These are phyloP conservation scores for Bruguiera hainesii DNA, from an alignment of 441 rosid genomes.

Conservation along the genomic window DNA sequence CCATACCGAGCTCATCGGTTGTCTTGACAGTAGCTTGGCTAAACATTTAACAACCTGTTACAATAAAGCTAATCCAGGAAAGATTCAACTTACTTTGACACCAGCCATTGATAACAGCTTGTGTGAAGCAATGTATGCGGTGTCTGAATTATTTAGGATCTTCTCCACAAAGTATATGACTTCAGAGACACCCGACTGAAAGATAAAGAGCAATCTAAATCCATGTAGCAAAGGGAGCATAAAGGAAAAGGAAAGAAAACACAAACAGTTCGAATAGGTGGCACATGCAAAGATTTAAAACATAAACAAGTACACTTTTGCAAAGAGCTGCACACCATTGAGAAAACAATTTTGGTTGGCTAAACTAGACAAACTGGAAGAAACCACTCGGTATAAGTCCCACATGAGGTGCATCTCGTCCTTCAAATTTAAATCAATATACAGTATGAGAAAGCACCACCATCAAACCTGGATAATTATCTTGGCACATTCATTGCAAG, in stretches of 20 bases:
- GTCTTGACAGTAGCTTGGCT: no score
- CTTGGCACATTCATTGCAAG: constrained; percentile 98
- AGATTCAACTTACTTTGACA: constrained; percentile 52
- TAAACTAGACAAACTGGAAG: no score
- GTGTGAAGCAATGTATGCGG: constrained; percentile 68
- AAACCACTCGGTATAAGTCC: no score
- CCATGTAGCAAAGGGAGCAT: neutral
- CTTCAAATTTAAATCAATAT: neutral
- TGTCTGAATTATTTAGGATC: constrained; percentile 46
- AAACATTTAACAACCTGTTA: no score
- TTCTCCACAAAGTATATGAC: constrained; percentile 87
- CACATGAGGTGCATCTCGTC: neutral
- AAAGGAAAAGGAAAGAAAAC: neutral
- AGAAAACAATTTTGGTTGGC: no score
- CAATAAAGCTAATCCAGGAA: neutral
- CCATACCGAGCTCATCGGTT: no score
- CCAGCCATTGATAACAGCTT: constrained; percentile 86
- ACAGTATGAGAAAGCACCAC: constrained; percentile 10
- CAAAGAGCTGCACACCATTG: no score
- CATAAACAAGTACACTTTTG: no score
- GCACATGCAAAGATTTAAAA: no score
- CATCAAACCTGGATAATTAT: constrained; percentile 77
- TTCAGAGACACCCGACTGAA: constrained; percentile 88
- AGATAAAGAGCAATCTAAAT: constrained; percentile 16
- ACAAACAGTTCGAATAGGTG: no score